Conservation (phyloP, 192 early-diverging fungal genomes). For the Gamsiella multidivaricata region DNA sequence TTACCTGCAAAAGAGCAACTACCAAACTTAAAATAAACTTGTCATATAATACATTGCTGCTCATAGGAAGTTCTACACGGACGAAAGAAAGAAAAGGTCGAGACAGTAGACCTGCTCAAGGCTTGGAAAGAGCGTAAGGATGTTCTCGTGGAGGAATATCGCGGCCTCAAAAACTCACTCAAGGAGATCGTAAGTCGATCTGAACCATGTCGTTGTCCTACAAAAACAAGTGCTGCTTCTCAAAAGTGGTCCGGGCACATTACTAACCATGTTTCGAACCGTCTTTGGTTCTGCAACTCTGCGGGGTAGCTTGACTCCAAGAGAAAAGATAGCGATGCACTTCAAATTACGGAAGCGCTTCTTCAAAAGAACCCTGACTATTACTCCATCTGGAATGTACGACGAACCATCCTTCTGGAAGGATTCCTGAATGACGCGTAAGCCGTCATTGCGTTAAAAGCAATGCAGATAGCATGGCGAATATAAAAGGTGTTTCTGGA, state of each 20-base stretch:
- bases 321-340: constrained; percentile 59
- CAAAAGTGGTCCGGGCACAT: too few species aligned
- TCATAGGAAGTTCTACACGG: constrained; percentile 38
- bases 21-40: too few species aligned
- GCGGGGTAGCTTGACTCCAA: constrained; percentile 44
- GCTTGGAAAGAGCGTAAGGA: constrained; percentile 29
- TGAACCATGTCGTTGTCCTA: too few species aligned
- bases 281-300: not conserved
- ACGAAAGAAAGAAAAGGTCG: constrained; percentile 36
- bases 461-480: too few species aligned
- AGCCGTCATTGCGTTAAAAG: too few species aligned
- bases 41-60: too few species aligned
- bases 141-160: constrained; percentile 28
- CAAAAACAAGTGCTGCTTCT: too few species aligned
- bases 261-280: not conserved
- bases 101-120: constrained; percentile 30
- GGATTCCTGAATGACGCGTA: constrained; percentile 53
- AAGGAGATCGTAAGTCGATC: constrained; percentile 35
- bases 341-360: constrained; percentile 77
- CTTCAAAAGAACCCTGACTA: constrained; percentile 89
- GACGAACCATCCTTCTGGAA: constrained; percentile 76
- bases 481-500: too few species aligned
- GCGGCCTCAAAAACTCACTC: constrained; percentile 30
- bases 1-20: too few species aligned
- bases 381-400: constrained; percentile 95